Conservation (phyloP, 2,329 filamentous ascomycete genomes). For the Magnaporthiopsis rhizophila region DNA sequence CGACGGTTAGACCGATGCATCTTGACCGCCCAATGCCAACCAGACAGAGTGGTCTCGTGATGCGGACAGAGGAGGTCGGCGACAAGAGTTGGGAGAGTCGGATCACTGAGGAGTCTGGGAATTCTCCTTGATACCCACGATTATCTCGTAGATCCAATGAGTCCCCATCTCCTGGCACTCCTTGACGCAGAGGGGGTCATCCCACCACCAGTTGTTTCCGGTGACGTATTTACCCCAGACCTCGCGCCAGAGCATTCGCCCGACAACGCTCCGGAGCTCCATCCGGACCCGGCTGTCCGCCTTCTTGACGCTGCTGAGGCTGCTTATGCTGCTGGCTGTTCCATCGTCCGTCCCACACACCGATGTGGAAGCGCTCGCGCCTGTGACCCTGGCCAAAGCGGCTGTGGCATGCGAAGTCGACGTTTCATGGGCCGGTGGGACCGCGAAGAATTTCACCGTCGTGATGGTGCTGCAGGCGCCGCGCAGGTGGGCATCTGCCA, state of each 20-base stretch:
- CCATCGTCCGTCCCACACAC: neutral
- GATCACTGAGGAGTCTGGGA: neutral
- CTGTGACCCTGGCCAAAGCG: neutral
- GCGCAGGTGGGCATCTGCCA: constrained; percentile 45
- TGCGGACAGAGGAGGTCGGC: neutral
- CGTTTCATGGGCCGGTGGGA: constrained; percentile 16
- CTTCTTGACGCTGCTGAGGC: constrained; percentile 5
- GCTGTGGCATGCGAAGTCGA: neutral
- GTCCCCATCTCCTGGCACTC: constrained; percentile 48
- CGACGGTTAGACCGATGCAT: too few relatives aligned
- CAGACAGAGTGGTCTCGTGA: neutral
- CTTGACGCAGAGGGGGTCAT: constrained; percentile 43
- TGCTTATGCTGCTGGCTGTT: neutral
- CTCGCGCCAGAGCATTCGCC: constrained; percentile 52
- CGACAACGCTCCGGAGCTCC: constrained; percentile 44
- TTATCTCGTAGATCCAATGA: constrained; percentile 50
- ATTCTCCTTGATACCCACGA: constrained; percentile 44
- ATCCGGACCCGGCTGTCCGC: constrained; percentile 28
- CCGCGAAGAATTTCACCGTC: constrained; percentile 40
- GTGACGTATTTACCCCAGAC: constrained; percentile 49
- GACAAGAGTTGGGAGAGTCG: too few relatives aligned
- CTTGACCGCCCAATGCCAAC: neutral
- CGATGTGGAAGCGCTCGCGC: neutral
- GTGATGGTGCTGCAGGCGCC: constrained; percentile 38
- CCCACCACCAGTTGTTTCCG: constrained; percentile 53